These are phyloP conservation scores for Hypoxylon rubiginosum DNA, from an alignment of 2,329 filamentous ascomycete genomes.

Conservation along the genomic window DNA sequence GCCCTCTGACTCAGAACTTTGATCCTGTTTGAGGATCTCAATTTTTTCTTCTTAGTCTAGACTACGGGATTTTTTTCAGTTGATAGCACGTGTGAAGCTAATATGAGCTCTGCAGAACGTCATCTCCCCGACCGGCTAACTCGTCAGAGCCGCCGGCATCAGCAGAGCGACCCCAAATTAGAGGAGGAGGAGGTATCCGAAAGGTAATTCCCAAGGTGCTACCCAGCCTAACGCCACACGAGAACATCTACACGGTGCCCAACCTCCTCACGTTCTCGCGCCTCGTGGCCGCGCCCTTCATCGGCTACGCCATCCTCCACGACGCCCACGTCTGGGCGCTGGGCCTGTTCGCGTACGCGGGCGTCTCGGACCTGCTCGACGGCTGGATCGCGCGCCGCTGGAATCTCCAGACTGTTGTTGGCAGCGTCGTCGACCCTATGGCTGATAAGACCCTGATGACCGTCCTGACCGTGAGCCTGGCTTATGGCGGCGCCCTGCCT, in stretches of 20 bases:
- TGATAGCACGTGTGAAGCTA: too few species aligned
- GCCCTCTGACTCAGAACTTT: too few species aligned
- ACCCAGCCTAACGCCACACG: conserved; percentile 65
- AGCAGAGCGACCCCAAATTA: not conserved
- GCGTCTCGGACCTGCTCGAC: conserved; percentile 90
- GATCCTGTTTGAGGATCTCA: too few species aligned
- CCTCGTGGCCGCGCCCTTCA: conserved; percentile 82
- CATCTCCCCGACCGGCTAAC: not conserved
- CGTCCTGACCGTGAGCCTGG: conserved; percentile 85
- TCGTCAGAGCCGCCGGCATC: not conserved
- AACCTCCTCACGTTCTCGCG: conserved; percentile 93
- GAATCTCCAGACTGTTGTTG: conserved; percentile 92
- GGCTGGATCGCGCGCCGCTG: conserved; percentile 92
- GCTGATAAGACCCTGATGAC: conserved; percentile 98
- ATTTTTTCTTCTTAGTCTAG: too few species aligned
- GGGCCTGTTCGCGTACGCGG: conserved; percentile 90
- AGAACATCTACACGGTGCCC: conserved; percentile 97
- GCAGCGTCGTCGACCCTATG: conserved; percentile 95
- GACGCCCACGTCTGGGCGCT: conserved; percentile 84
- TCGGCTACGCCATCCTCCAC: conserved; percentile 90
- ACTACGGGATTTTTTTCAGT: too few species aligned
- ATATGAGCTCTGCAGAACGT: conserved; percentile 6
- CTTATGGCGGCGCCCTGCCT: conserved; percentile 84
- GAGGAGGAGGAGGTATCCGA: conserved; percentile 37
- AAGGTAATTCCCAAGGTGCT: conserved; percentile 52